Evolutionary conservation across 2,329 filamentous ascomycete species (phyloP).

Genomic region (Claviceps arundinis): DNA sequence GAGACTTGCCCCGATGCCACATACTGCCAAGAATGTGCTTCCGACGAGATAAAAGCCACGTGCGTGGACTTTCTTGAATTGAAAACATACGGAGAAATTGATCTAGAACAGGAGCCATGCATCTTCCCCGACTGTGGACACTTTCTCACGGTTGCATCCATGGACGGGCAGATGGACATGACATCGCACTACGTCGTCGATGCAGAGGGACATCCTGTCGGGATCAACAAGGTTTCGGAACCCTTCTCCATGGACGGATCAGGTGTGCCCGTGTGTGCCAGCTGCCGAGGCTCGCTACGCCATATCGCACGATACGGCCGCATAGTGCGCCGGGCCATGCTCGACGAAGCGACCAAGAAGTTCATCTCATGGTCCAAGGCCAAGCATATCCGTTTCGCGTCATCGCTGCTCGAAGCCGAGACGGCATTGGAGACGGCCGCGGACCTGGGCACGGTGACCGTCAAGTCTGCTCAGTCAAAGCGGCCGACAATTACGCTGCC

Average conservation of each 20-base stretch:
- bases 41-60: slow-evolving; percentile 27
- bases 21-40: slow-evolving; percentile 45
- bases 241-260: slow-evolving; percentile 33
- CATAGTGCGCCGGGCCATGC: slow-evolving; percentile 42
- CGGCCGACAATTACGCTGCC: background rate
- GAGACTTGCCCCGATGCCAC: slow-evolving; percentile 40
- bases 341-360: slow-evolving; percentile 52
- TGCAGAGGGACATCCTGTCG: slow-evolving; percentile 17
- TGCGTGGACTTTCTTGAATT: slow-evolving; percentile 45
- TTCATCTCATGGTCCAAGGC: slow-evolving; percentile 43
- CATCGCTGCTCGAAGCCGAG: slow-evolving; percentile 6
- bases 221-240: slow-evolving; percentile 21
- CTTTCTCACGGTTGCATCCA: slow-evolving; percentile 42
- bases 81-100: slow-evolving; percentile 39
- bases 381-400: slow-evolving; percentile 5
- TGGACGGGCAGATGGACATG: slow-evolving; percentile 50
- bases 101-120: slow-evolving; percentile 46
- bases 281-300: slow-evolving; percentile 45
- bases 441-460: background rate
- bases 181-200: slow-evolving; percentile 32
- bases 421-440: slow-evolving; percentile 2
- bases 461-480: background rate
- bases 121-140: slow-evolving; percentile 53
- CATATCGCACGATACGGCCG: slow-evolving; percentile 48
- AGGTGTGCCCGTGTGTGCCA: slow-evolving; percentile 40